phyloP scores from a whole-genome alignment of 345 rosid genomes.

The Adansonia digitata region DNA sequence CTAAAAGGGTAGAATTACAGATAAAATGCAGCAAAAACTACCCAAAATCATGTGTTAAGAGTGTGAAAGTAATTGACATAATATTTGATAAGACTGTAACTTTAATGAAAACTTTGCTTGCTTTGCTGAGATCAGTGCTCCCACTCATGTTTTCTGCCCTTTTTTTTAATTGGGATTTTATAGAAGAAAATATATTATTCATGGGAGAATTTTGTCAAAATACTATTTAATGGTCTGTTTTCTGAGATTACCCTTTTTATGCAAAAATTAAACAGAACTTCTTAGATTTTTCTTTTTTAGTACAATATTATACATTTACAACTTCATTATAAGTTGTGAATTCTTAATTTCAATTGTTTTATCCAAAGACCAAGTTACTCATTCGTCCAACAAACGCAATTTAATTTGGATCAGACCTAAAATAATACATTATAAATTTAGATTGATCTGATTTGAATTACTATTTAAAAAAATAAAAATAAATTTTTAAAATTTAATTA shows the following conservation, averaged over 20 bases:
- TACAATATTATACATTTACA: no score
- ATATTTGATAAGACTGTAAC: neutral
- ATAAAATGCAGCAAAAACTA: neutral
- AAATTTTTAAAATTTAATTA: no score
- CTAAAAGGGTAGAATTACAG: neutral
- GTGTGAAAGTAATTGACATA: no score
- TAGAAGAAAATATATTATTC: neutral
- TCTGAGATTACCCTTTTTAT: neutral
- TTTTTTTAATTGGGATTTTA: neutral
- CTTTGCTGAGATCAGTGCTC: slow-evolving; percentile 1
- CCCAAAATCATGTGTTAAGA: neutral
- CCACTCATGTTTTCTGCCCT: neutral
- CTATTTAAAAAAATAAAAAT: no score
- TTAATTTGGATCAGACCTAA: no score
- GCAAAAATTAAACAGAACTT: neutral
- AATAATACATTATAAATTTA: no score
- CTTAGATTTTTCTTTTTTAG: neutral
- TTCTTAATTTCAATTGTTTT: no score
- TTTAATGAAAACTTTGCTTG: neutral
- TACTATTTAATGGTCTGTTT: neutral
- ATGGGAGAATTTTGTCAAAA: neutral
- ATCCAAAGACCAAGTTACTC: no score
- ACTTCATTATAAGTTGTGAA: no score
- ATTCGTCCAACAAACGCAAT: no score
- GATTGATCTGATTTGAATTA: no score